A percentile compares a stretch with the other conserved stretches of the same genome.
These are phyloP conservation scores for Hyaloscypha hepaticicola DNA, from an alignment of 495 filamentous ascomycete genomes.

Conservation along the genomic window DNA sequence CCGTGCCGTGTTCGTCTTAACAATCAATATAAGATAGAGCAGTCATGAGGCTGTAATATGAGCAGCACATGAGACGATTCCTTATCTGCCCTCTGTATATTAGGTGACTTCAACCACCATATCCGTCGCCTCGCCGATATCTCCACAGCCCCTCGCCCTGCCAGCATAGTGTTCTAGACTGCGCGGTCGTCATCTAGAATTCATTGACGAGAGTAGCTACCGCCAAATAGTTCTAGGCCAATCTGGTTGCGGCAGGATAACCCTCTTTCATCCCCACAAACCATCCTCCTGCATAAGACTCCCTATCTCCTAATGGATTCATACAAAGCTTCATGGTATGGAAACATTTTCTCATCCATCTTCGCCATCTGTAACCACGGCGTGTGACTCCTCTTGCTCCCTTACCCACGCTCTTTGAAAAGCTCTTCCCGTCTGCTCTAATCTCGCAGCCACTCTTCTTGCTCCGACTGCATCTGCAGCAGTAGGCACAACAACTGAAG, in stretches of 20 bases:
- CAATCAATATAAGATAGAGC: not conserved
- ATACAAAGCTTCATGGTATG: not conserved
- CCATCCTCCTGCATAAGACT: not conserved
- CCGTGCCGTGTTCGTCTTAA: not conserved
- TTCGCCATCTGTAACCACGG: not conserved
- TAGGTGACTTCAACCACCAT: not conserved
- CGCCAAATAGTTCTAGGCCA: not conserved
- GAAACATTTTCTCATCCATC: conserved; percentile 1
- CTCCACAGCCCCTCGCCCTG: not conserved
- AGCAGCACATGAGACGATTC: not conserved
- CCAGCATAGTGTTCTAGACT: no score
- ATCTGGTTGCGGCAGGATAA: not conserved
- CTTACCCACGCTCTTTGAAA: conserved; percentile 28
- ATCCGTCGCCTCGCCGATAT: not conserved
- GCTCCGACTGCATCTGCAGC: conserved; percentile 18
- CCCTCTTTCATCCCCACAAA: not conserved
- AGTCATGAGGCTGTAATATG: not conserved
- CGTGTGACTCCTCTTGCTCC: conserved; percentile 19
- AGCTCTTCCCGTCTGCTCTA: conserved; percentile 29
- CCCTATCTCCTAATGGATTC: not conserved
- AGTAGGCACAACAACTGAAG: conserved; percentile 27
- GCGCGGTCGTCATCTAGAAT: no score
- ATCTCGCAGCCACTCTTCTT: conserved; percentile 23
- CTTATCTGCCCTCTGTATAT: not conserved
- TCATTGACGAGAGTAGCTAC: not conserved